These are phyloP conservation scores for Lecanicillium sp. DNA, from an alignment of 2,329 filamentous ascomycete genomes.

Conservation along the genomic window DNA sequence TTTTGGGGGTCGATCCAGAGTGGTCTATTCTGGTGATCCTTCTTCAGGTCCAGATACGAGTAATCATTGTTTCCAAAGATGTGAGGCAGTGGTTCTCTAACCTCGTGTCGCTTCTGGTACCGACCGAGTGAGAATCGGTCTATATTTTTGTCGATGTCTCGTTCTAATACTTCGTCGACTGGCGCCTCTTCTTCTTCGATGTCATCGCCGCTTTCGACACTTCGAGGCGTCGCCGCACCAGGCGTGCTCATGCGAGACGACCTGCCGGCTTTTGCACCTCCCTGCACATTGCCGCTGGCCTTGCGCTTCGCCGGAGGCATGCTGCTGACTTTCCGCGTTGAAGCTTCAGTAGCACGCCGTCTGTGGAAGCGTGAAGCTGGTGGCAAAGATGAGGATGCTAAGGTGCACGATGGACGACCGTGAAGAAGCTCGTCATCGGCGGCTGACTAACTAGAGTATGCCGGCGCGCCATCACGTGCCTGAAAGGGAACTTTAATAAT, in stretches of 20 bases:
- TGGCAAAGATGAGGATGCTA: neutral
- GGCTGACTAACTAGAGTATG: no score
- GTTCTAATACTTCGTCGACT: constrained; percentile 43
- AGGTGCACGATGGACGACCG: neutral
- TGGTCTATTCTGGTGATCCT: constrained; percentile 74
- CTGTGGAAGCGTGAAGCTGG: neutral
- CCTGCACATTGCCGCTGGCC: constrained; percentile 41
- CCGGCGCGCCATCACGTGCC: no score
- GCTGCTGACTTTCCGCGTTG: constrained; percentile 23
- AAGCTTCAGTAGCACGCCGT: constrained; percentile 4
- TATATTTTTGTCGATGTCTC: constrained; percentile 49
- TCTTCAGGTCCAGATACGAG: constrained; percentile 69
- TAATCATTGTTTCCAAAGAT: constrained; percentile 57
- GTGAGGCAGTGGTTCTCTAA: constrained; percentile 35
- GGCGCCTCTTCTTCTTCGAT: constrained; percentile 38
- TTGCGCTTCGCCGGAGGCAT: constrained; percentile 66
- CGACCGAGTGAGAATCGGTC: constrained; percentile 49
- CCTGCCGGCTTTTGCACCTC: constrained; percentile 45
- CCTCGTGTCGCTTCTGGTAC: constrained; percentile 37
- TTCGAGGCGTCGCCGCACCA: constrained; percentile 51
- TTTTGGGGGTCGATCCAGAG: constrained; percentile 79
- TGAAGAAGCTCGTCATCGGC: no score
- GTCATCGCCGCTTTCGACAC: constrained; percentile 47
- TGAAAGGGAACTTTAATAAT: no score
- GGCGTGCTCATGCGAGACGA: constrained; percentile 52